A percentile compares a stretch with the other conserved stretches of the same genome.
phyloP scores from a whole-genome alignment of 345 rosid species.

The Citrus maxima region DNA sequence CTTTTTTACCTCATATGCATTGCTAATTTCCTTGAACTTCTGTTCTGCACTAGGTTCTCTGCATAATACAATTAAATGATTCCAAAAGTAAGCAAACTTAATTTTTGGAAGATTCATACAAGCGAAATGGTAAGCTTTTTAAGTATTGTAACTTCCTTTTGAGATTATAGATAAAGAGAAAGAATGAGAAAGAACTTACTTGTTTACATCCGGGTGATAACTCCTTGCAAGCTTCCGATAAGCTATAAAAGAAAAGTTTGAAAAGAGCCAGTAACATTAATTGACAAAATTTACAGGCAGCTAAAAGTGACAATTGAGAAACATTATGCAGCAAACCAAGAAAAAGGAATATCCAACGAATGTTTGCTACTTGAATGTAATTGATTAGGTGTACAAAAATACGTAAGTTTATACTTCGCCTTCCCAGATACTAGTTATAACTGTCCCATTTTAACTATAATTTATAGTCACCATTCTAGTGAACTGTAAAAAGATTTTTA shows the following conservation, averaged over 20 bases:
- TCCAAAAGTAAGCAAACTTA: background rate
- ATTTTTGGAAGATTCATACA: background rate
- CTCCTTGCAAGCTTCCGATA: constrained; percentile 96
- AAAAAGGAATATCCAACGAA: background rate
- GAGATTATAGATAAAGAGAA: background rate
- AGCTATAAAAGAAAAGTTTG: constrained; percentile 48
- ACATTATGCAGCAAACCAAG: background rate
- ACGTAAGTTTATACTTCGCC: background rate
- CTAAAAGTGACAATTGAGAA: background rate
- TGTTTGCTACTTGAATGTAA: background rate
- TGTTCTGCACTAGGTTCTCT: constrained; percentile 92
- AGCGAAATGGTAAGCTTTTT: background rate
- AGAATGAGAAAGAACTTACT: constrained; percentile 52
- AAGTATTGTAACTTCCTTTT: background rate
- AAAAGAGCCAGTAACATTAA: background rate
- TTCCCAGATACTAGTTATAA: background rate
- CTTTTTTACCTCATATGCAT: constrained; percentile 84
- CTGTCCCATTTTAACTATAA: background rate
- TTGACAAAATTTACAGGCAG: background rate
- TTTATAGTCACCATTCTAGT: background rate
- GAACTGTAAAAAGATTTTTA: too few species aligned
- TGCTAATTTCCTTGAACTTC: constrained; percentile 96
- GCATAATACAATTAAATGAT: constrained; percentile 20
- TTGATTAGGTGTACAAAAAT: background rate
- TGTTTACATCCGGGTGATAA: constrained; percentile 97